These are phyloP conservation scores for Marchantia paleacea DNA, from an alignment of 225 moss, liverwort and hornwort genomes.

Conservation along the genomic window DNA sequence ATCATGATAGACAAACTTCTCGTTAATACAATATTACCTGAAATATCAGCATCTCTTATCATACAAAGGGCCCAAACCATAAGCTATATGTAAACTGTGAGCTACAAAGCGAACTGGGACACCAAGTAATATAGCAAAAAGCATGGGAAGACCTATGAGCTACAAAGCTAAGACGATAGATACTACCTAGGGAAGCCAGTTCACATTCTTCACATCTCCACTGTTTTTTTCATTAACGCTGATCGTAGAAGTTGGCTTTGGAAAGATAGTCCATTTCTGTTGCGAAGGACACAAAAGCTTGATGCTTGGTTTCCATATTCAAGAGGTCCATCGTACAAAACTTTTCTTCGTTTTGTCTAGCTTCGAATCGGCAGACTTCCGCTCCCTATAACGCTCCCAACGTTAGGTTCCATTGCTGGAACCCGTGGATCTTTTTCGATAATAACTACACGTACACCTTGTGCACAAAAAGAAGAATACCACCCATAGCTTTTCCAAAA, in stretches of 20 bases:
- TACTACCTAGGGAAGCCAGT: not conserved
- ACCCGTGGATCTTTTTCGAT: not conserved
- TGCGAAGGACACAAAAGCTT: not conserved
- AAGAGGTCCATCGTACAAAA: not conserved
- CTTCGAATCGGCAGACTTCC: not conserved
- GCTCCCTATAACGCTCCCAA: not conserved
- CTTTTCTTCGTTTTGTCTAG: not conserved
- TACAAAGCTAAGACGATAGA: too few relatives aligned
- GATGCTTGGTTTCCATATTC: not conserved
- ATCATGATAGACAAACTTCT: too few relatives aligned
- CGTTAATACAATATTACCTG: too few relatives aligned
- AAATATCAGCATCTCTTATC: too few relatives aligned
- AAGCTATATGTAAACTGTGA: too few relatives aligned
- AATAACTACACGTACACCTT: not conserved
- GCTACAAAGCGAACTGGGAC: too few relatives aligned
- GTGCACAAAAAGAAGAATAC: not conserved
- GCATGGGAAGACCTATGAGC: too few relatives aligned
- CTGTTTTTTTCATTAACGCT: not conserved
- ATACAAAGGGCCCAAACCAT: too few relatives aligned
- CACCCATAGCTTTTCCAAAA: not conserved
- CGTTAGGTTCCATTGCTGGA: not conserved
- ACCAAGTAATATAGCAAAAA: too few relatives aligned
- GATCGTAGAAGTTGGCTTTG: not conserved
- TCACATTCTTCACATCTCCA: not conserved
- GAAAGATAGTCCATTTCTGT: not conserved